phyloP scores from a whole-genome alignment of 805 yeast genomes.

The Ogataea nakhonphanomensis region DNA sequence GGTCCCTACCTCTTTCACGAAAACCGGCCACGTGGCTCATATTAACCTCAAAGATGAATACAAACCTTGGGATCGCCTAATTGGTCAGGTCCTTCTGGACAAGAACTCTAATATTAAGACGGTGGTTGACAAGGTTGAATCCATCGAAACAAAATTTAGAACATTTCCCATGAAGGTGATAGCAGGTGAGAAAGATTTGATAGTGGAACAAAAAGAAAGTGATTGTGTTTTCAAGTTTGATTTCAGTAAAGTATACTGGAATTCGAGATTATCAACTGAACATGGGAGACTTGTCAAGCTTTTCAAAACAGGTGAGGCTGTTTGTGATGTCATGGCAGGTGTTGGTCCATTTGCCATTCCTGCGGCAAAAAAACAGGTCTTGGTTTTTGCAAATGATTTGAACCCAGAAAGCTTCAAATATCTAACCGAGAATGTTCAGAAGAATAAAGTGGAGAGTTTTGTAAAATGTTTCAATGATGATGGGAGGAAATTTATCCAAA shows the following conservation, averaged over 20 bases:
- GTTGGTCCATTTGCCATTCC: conserved; percentile 98
- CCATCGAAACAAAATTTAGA: conserved; percentile 83
- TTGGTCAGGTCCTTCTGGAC: conserved; percentile 88
- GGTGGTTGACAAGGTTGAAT: conserved; percentile 87
- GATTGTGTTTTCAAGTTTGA: conserved; percentile 85
- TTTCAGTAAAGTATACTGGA: conserved; percentile 95
- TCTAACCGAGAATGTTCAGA: conserved; percentile 56
- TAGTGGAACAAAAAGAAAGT: conserved; percentile 84
- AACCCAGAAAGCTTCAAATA: conserved; percentile 83
- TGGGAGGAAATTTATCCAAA: conserved; percentile 74
- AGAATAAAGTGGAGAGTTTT: conserved; percentile 58
- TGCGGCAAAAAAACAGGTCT: conserved; percentile 77
- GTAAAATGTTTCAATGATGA: conserved; percentile 70
- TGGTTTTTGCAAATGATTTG: conserved; percentile 89
- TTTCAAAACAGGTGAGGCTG: conserved; percentile 64
- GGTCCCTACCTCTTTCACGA: conserved; percentile 85
- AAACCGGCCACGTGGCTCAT: conserved; percentile 95
- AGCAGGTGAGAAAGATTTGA: conserved; percentile 76
- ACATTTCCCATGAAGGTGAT: conserved; percentile 92
- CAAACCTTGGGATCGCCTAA: conserved; percentile 72
- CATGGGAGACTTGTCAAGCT: conserved; percentile 73
- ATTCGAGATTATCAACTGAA: conserved; percentile 89
- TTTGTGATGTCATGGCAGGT: conserved; percentile 97
- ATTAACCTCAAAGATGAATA: conserved; percentile 80
- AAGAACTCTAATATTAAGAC: conserved; percentile 79